Conservation (phyloP, 73 alveolate genomes). For the Stentor roeselii region DNA sequence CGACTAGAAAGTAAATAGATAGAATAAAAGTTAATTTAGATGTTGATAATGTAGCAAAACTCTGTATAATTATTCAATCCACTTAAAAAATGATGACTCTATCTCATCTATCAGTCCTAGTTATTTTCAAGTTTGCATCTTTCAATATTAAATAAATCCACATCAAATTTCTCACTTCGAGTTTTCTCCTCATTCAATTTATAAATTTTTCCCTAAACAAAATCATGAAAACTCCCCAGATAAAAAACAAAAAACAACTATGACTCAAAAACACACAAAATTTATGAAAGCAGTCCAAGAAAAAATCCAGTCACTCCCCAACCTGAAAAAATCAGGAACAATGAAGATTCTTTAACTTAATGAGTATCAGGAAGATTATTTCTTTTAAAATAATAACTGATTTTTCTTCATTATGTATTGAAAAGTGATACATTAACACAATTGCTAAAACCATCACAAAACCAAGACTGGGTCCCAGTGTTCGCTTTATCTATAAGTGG, state of each 20-base stretch:
- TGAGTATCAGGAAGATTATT: not conserved
- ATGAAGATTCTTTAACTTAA: constrained; percentile 63
- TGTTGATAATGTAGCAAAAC: too few relatives aligned
- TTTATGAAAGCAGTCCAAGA: constrained; percentile 95
- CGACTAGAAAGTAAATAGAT: too few relatives aligned
- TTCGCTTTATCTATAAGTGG: constrained; percentile 34
- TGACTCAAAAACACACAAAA: not conserved
- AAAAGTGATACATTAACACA: constrained; percentile 74
- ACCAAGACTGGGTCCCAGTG: constrained; percentile 86
- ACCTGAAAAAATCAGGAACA: constrained; percentile 90
- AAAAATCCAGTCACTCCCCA: constrained; percentile 97
- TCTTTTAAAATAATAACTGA: not conserved
- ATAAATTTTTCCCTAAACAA: too few relatives aligned
- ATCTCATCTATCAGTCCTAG: too few relatives aligned
- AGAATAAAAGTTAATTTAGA: too few relatives aligned
- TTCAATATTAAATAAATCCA: too few relatives aligned
- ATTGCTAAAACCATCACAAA: constrained; percentile 92
- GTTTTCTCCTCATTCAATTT: too few relatives aligned
- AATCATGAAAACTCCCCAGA: too few relatives aligned
- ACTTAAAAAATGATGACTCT: too few relatives aligned
- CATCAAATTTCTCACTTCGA: too few relatives aligned
- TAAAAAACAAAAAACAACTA: not conserved
- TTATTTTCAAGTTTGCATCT: too few relatives aligned
- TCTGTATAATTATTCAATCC: too few relatives aligned
- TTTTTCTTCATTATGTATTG: constrained; percentile 46